Conservation (phyloP, 768 basidiomycete genomes). For the Macrolepiota albuminosa region DNA sequence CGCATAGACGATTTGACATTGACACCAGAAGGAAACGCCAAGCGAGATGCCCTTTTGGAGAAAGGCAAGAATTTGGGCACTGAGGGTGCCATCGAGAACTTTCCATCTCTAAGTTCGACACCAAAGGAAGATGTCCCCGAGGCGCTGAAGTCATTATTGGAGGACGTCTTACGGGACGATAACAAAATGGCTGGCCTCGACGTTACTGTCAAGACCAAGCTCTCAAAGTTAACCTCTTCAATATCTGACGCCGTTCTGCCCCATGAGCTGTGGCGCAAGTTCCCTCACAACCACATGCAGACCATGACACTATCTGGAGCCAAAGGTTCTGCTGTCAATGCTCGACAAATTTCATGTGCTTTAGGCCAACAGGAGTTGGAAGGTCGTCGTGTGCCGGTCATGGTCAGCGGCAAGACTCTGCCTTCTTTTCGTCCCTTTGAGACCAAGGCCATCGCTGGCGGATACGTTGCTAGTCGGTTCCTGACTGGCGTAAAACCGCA, state of each 20-base stretch:
- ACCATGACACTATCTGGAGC: constrained; percentile 98
- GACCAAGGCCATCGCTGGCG: constrained; percentile 96
- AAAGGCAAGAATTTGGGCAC: constrained; percentile 72
- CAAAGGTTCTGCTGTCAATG: constrained; percentile 97
- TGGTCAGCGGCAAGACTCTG: constrained; percentile 98
- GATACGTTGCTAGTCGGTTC: constrained; percentile 97
- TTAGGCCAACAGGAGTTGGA: constrained; percentile 98
- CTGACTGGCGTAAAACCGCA: constrained; percentile 97
- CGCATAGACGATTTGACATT: constrained; percentile 97
- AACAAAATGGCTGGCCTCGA: constrained; percentile 97
- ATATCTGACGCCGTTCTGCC: constrained; percentile 90
- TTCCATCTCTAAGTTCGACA: constrained; percentile 63
- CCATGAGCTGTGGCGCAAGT: constrained; percentile 80
- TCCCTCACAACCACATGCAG: constrained; percentile 99
- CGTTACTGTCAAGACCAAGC: constrained; percentile 81
- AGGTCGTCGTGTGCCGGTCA: constrained; percentile 96
- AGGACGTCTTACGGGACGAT: constrained; percentile 92
- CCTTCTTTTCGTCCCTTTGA: constrained; percentile 97
- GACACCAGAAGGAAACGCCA: constrained; percentile 73
- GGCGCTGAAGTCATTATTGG: constrained; percentile 64
- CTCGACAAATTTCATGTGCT: constrained; percentile 95
- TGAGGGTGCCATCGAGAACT: constrained; percentile 85
- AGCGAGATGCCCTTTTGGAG: constrained; percentile 62
- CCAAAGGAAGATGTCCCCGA: constrained; percentile 49
- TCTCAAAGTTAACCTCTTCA: constrained; percentile 82